These are phyloP conservation scores for Ogataea parapolymorpha DNA, from an alignment of 805 yeast genomes.

Conservation along the genomic window DNA sequence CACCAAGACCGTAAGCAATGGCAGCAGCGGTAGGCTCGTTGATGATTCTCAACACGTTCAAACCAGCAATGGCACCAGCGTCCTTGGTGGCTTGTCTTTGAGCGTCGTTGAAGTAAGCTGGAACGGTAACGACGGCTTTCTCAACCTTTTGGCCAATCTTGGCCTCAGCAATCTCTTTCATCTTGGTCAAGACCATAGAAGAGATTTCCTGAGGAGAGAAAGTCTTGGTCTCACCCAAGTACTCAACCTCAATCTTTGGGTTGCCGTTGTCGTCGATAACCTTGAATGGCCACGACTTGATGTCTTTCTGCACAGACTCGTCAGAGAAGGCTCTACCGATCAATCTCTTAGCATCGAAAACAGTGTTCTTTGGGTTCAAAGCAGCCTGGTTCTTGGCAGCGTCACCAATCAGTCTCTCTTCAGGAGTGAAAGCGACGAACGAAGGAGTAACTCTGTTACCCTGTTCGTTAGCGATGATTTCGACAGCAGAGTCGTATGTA, in stretches of 20 bases:
- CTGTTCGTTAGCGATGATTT: constrained; percentile 89
- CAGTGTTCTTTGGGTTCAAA: constrained; percentile 86
- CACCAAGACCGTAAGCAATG: constrained; percentile 68
- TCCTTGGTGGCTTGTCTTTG: constrained; percentile 83
- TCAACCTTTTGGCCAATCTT: constrained; percentile 50
- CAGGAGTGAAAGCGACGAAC: constrained; percentile 89
- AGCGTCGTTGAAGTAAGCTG: constrained; percentile 79
- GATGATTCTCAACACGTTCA: constrained; percentile 70
- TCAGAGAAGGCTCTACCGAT: constrained; percentile 87
- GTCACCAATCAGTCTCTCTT: constrained; percentile 92
- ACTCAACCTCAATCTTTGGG: constrained; percentile 88
- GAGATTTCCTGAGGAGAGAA: constrained; percentile 95
- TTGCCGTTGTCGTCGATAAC: constrained; percentile 78
- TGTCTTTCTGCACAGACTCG: constrained; percentile 79
- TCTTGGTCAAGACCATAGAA: constrained; percentile 73
- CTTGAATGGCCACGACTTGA: constrained; percentile 91
- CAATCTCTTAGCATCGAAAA: constrained; percentile 88
- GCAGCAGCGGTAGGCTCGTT: constrained; percentile 90
- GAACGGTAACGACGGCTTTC: constrained; percentile 81
- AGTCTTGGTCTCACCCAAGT: constrained; percentile 86
- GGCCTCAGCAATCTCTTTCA: constrained; percentile 63
- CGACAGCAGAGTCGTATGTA: constrained; percentile 70
- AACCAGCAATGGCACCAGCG: constrained; percentile 73
- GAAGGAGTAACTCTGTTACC: constrained; percentile 99
- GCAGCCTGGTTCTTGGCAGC: constrained; percentile 98